Base-by-base conservation (phyloP, 2,329 filamentous ascomycete species). In the Neofusicoccum sp. region DNA sequence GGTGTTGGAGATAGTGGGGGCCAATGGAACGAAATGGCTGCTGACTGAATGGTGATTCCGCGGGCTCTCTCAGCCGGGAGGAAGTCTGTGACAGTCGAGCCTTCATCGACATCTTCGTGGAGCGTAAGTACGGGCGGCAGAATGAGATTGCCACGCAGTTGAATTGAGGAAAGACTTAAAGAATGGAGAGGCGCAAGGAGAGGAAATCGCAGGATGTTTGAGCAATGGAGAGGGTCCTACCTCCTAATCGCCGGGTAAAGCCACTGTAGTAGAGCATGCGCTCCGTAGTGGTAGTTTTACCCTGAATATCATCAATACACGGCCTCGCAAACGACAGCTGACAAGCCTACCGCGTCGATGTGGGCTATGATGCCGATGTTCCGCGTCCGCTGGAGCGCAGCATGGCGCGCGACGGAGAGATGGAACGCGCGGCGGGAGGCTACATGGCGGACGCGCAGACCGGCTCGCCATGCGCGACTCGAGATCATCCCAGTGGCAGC, bases 291-390 rank as follows among this genome's bases (percentile, higher is more conserved):
- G 95, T 98, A 1, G 95, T 99, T 82, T 99, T 99, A 7, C 95
- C 95, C 84, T 86, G 70, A 44, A 28, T 1, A 22, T 0, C 4
- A 45, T 58, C 54, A 58, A 36, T 36, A 36, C 16, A 33, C 1
- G 29, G 41, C 2, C 4, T 9, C 3, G 1, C 14, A 2, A 16
- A 28, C 3, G 8, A 16, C 29, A 5, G 14, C 8, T 4, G 39
- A 2, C 4, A n/a, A 44, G 77, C 82, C 68, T 74, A 86, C 84
- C 63, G 95, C 95, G 87, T 98, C 95, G 67, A 99, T 97, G 77
- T 99, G 95, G 64, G 95, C 95, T 76, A 99, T 97, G 69, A 99
- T 98, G 66, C 95, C 95, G 74, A 99, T 97, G 74, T 99, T 99
- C 69, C 94, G 85, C 58, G 93, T 95, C 70, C 86, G 86, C 43